A percentile compares a stretch with the other conserved stretches of the same genome.
Conservation (phyloP, 306 rosid species). For the Rubus idaeus region DNA sequence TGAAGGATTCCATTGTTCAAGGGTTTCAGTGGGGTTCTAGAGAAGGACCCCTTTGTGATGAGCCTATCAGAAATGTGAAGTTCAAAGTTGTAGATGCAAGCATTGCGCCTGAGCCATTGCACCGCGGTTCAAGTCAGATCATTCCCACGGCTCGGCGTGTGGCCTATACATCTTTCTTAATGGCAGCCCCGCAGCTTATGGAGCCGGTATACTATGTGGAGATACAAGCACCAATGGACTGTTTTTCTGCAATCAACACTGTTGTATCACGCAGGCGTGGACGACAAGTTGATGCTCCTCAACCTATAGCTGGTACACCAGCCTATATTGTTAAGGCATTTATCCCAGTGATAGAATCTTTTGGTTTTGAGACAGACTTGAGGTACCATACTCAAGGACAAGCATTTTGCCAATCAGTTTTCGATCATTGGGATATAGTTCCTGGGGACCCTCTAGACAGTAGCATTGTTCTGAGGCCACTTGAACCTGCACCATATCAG, state of each 20-base stretch:
- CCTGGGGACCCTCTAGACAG: constrained; percentile 96
- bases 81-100: constrained; percentile 98
- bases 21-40: constrained; percentile 99
- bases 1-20: constrained; percentile 94
- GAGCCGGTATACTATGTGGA: constrained; percentile 94
- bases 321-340: constrained; percentile 93
- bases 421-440: constrained; percentile 97
- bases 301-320: constrained; percentile 84
- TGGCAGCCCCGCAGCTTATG: constrained; percentile 98
- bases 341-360: constrained; percentile 95
- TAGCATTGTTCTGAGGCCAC: constrained; percentile 89
- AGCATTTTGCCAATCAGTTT: constrained; percentile 77
- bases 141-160: constrained; percentile 90
- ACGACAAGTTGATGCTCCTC: constrained; percentile 96
- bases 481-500: constrained; percentile 94
- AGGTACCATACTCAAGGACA: constrained; percentile 98
- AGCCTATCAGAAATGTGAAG: constrained; percentile 93
- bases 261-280: constrained; percentile 98
- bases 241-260: constrained; percentile 97
- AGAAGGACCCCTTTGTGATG: constrained; percentile 98
- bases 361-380: constrained; percentile 96
- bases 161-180: constrained; percentile 91
- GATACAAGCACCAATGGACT: constrained; percentile 97
- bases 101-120: constrained; percentile 88
- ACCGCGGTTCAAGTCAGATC: constrained; percentile 95